Base-by-base conservation (phyloP, 164 flowering plant species). In the Magnolia changhungtana region DNA sequence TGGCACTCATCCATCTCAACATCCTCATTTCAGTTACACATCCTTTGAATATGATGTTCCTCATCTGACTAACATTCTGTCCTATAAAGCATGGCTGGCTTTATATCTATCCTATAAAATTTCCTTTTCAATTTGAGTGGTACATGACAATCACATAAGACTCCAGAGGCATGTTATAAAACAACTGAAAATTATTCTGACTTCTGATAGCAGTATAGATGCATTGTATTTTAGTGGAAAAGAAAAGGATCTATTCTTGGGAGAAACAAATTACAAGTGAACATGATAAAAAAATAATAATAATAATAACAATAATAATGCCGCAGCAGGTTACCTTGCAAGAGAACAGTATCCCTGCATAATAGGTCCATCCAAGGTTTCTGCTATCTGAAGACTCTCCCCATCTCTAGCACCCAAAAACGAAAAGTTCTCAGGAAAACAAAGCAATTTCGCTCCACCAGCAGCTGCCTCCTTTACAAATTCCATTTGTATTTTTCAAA, bases 381-480 rank as follows among this genome's bases (percentile, higher is more conserved):
- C 91, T 9, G 96, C 95, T 68, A 96, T 80, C 67, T 79, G 81
- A 16, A 91, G 76, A 83, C 96, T 89, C 14, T 96, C 97, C 67
- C 97, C 97, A 10, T 77, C 80, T 71, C 76, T 83, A 19, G 82
- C 86, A 64, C 95, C 92, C 24, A 94, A 77, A 65, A 69, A 96
- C 0, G 97, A 91, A 81, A 94, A 96, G 71, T 83, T 89, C 75
- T 96, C 99, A 13, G 99, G 98, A 50, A 96, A 88, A 76, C 92
- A 92, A 50, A 96, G 85, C 88, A 96, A 71, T 74, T 89, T 92
- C 11, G 94, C 99, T 29, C 97, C 99, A 27, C 95, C 95, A 13
- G 88, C 82, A 61, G 85, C 95, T 67, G 99, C 99, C 80, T 96
- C 98, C 93, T 96, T 78, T 71, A 70, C 79, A 75, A 50, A 78